A percentile compares a stretch with the other conserved stretches of the same genome.
These are phyloP conservation scores for Aeminium ludgeri DNA, from an alignment of 495 filamentous ascomycete genomes.

Conservation along the genomic window DNA sequence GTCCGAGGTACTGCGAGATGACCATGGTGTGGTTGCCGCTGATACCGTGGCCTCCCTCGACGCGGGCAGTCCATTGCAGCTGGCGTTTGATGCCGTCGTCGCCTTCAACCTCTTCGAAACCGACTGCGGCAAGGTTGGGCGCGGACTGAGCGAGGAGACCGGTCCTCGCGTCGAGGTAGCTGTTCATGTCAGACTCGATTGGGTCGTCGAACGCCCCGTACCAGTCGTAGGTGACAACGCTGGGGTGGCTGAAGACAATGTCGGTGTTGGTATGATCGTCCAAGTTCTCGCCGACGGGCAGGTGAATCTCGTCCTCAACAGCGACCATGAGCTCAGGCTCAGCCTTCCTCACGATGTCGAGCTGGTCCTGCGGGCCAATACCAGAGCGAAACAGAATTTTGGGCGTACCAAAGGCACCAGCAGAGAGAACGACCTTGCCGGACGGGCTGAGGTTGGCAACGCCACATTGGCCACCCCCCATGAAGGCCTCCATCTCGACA, in stretches of 20 bases:
- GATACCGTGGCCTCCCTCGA: conserved; percentile 34
- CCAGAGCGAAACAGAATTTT: conserved; percentile 42
- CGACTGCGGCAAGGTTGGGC: conserved; percentile 47
- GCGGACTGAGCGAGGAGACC: conserved; percentile 55
- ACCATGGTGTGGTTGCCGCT: conserved; percentile 36
- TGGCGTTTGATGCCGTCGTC: conserved; percentile 48
- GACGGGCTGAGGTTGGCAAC: conserved; percentile 41
- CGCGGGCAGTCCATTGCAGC: conserved; percentile 47
- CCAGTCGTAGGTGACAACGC: conserved; percentile 47
- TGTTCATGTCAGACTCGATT: conserved; percentile 28
- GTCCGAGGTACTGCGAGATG: conserved; percentile 48
- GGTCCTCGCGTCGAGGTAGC: conserved; percentile 34
- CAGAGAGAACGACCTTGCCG: conserved; percentile 51
- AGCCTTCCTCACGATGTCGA: conserved; percentile 21
- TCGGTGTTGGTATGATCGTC: conserved; percentile 62
- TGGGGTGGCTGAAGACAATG: conserved; percentile 42
- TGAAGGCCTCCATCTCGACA: conserved; percentile 46
- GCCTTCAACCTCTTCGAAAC: conserved; percentile 42
- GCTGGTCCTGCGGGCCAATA: conserved; percentile 24
- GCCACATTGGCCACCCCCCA: conserved; percentile 38
- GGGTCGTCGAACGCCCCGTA: conserved; percentile 40
- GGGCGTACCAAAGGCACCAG: conserved; percentile 55
- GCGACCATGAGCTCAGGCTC: conserved; percentile 29
- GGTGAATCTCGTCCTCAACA: conserved; percentile 50
- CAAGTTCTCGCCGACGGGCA: conserved; percentile 59